phyloP scores from a whole-genome alignment of 306 rosid species.

The Vicia villosa region DNA sequence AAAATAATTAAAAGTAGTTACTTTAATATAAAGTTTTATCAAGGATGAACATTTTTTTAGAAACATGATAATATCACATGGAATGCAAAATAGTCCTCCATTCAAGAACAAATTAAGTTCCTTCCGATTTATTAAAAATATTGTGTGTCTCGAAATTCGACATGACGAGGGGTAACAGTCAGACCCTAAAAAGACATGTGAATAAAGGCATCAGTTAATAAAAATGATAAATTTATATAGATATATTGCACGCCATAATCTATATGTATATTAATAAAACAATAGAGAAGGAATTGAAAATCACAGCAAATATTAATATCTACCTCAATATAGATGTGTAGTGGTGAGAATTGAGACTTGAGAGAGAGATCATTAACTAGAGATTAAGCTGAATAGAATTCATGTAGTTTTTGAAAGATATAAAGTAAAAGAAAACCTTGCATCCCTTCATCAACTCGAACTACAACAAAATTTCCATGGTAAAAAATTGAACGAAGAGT shows the following conservation, averaged over 20 bases:
- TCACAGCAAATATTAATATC: too few species aligned
- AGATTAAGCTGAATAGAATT: not conserved
- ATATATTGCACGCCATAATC: not conserved
- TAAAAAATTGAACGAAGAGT: slow-evolving; percentile 30
- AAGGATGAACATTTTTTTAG: slow-evolving; percentile 40
- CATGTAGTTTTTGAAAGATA: not conserved
- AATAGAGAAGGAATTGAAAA: too few species aligned
- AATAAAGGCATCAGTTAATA: too few species aligned
- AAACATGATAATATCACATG: slow-evolving; percentile 39
- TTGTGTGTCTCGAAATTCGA: not conserved
- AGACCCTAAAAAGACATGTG: slow-evolving; percentile 42
- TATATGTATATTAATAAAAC: not conserved
- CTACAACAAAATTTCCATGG: not conserved
- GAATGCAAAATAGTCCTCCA: slow-evolving; percentile 39
- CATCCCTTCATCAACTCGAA: not conserved
- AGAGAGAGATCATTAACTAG: not conserved
- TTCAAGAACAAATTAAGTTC: slow-evolving; percentile 49
- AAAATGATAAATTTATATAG: too few species aligned
- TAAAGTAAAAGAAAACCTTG: slow-evolving; percentile 18
- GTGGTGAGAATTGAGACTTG: slow-evolving; percentile 33
- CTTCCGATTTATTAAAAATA: too few species aligned
- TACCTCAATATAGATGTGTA: slow-evolving; percentile 35
- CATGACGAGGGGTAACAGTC: slow-evolving; percentile 24
- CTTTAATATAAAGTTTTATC: slow-evolving; percentile 44
- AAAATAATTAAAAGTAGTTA: too few species aligned